Base-by-base conservation (phyloP, 1,284 basidiomycete genomes). In the Flammula alnicola region DNA sequence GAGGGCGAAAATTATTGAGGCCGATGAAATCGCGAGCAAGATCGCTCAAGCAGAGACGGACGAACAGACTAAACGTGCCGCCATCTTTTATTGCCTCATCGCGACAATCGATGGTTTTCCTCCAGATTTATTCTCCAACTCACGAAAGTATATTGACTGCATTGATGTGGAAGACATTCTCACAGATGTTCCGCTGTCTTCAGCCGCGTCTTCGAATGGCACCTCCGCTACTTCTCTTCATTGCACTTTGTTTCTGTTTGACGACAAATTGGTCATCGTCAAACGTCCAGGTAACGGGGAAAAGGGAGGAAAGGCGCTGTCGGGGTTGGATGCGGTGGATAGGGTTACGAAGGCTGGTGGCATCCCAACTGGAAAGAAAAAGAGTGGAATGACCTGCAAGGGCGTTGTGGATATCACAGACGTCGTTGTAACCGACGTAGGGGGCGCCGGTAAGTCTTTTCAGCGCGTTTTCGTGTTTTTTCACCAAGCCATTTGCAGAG, bases 21-120 rank as follows among this genome's bases (percentile, higher is more conserved):
- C 94, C 1, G 86, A 91, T 57, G 86, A 90, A 44, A 83, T 93
- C 54, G 93, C 95, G 4, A 91, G 89, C 59, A 88, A 86, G 54
- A 98, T 99, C 49, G 97, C 97, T 4, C 80, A 81, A 31, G 96
- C 95, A 43, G 95, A 98, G 69, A 83, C 92, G 3, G 95, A 97
- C 66, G 93, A 94, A 58, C 85, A 92, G 63, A 98, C 93, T 0
- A 88, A 90, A 63, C 80, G 91, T 9, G 94, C 94, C 1, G 88
- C 93, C 0, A 87, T 93, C 33, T 86, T 98, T 75, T 93, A 93
- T 71, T 91, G 89, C 59, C 77, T 99, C 23, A 84, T 83, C 51
- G 77, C 91, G 14, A 89, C 88, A 25, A 88, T 99, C 30, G 94
- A 98, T 9, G 88, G 86, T 23, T 97, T 99, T 62, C 96, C 97